Percentiles rank a stretch among this genome's conserved stretches.
These are phyloP conservation scores for Metarhizium sp. DNA, from an alignment of 2,329 filamentous ascomycete genomes.

Conservation along the genomic window DNA sequence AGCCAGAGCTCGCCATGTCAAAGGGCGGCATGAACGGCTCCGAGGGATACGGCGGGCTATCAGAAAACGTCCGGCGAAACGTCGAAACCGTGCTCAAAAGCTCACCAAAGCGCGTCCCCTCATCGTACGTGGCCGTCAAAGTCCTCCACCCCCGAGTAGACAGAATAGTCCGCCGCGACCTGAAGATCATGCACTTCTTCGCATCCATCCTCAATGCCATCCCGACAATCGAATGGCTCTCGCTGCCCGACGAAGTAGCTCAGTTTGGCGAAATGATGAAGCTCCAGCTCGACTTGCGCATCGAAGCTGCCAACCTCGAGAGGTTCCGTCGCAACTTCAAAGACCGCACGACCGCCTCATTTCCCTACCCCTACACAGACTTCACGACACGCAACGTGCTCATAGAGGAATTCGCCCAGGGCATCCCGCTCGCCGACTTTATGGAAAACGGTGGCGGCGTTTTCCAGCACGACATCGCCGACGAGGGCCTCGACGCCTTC, in stretches of 20 bases:
- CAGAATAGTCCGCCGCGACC: slow-evolving; percentile 76
- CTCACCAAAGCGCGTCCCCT: slow-evolving; percentile 75
- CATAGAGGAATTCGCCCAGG: slow-evolving; percentile 92
- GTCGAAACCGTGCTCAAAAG: slow-evolving; percentile 83
- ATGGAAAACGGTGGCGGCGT: slow-evolving; percentile 84
- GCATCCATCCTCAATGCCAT: slow-evolving; percentile 74
- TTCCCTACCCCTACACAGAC: slow-evolving; percentile 86
- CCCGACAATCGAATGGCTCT: slow-evolving; percentile 95
- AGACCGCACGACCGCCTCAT: slow-evolving; percentile 85
- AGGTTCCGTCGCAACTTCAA: slow-evolving; percentile 88
- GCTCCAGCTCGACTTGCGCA: slow-evolving; percentile 88
- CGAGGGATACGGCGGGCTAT: slow-evolving; percentile 36
- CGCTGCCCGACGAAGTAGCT: slow-evolving; percentile 82
- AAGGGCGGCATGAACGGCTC: slow-evolving; percentile 46
- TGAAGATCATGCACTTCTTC: slow-evolving; percentile 91
- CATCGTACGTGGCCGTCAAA: slow-evolving; percentile 89
- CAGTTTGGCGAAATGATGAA: slow-evolving; percentile 99
- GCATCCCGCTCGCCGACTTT: slow-evolving; percentile 84
- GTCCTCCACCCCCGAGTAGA: slow-evolving; percentile 91
- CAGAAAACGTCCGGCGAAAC: slow-evolving; percentile 65
- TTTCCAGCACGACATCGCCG: slow-evolving; percentile 88
- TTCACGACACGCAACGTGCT: slow-evolving; percentile 89
- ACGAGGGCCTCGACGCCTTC: slow-evolving; percentile 92
- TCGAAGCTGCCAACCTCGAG: slow-evolving; percentile 83
- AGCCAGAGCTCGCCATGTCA: slow-evolving; percentile 61